These are phyloP conservation scores for Kentomonas sorsogonicus DNA, from an alignment of 208 protist species.

Conservation along the genomic window DNA sequence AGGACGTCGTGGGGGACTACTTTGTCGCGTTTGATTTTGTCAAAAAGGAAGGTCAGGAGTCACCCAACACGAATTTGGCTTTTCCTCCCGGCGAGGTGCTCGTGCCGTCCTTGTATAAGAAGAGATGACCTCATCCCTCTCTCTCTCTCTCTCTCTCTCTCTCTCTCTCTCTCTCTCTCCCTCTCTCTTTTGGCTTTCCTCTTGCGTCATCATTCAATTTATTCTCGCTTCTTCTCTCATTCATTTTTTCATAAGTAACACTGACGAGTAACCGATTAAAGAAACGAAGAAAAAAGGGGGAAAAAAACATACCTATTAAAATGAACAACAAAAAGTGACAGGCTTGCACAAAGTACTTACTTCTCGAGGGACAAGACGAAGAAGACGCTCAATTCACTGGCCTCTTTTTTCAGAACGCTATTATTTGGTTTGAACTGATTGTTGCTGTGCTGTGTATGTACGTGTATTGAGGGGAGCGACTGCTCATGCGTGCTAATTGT, in stretches of 20 bases:
- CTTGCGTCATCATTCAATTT: not conserved
- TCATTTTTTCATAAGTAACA: conserved; percentile 7
- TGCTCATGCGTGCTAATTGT: no score
- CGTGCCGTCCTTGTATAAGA: conserved; percentile 94
- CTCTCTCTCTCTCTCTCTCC: conserved; percentile 2
- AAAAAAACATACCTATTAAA: no score
- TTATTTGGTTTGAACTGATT: no score
- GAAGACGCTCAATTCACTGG: no score
- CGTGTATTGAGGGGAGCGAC: no score
- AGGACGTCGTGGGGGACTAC: conserved; percentile 87
- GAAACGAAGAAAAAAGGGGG: not conserved
- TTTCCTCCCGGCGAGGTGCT: conserved; percentile 70
- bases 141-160: not conserved
- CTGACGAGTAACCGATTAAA: no score
- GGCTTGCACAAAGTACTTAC: no score
- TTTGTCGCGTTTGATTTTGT: conserved; percentile 91
- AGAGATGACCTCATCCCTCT: conserved; percentile 47
- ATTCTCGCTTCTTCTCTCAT: conserved; percentile 6
- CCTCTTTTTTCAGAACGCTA: no score
- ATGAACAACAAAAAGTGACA: no score
- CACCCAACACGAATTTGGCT: conserved; percentile 34
- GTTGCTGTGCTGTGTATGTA: no score
- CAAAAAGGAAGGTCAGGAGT: conserved; percentile 51
- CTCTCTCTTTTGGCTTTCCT: not conserved
- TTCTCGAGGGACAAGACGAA: no score